A percentile compares a stretch with the other conserved stretches of the same genome.
Conservation (phyloP, 2,329 filamentous ascomycete species). For the Chaetoscypha palmicola region DNA sequence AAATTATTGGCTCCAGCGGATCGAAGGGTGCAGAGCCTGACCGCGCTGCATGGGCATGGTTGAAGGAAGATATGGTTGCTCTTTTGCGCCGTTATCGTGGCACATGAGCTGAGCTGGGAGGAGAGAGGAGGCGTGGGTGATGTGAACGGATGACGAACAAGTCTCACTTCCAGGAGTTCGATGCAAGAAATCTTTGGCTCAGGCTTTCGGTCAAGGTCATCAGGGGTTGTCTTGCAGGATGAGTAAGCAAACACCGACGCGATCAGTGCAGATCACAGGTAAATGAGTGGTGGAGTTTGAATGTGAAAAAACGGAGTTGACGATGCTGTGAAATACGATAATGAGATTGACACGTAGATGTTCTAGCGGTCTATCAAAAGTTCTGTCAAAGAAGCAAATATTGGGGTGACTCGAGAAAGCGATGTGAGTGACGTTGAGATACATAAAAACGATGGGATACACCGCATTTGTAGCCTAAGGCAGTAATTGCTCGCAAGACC, state of each 20-base stretch:
- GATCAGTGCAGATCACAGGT: no score
- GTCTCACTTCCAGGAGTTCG: not conserved
- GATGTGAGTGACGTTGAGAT: no score
- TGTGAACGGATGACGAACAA: conserved; percentile 4
- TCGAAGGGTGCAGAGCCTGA: conserved; percentile 42
- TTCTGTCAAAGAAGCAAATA: no score
- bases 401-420: no score
- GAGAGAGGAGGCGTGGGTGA: not conserved
- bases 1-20: conserved; percentile 51
- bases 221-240: not conserved
- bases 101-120: conserved; percentile 18
- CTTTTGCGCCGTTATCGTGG: conserved; percentile 26
- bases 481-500: no score
- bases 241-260: not conserved
- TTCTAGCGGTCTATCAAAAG: no score
- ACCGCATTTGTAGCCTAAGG: no score
- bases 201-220: not conserved
- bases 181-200: not conserved
- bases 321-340: no score
- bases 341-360: no score
- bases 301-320: no score
- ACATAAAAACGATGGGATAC: no score
- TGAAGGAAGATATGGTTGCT: conserved; percentile 30
- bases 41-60: conserved; percentile 57
- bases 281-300: no score